Conservation (phyloP, 352 stramenopile species). For the Globisporangium sylvaticum region DNA sequence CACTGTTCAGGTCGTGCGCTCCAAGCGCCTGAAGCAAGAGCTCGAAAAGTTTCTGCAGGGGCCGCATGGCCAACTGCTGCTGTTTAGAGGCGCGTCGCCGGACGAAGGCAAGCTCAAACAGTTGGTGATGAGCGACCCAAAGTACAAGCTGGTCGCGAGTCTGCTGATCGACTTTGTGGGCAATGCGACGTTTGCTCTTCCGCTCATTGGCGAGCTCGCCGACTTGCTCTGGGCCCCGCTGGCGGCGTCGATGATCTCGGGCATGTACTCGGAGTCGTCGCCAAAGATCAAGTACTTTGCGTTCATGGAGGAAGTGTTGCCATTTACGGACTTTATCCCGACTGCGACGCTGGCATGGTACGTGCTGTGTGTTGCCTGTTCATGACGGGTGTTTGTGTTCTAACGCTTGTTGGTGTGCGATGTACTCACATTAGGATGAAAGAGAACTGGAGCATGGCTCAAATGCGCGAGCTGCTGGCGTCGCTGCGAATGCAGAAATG, state of each 20-base stretch:
- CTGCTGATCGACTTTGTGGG: constrained; percentile 90
- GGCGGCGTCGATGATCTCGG: constrained; percentile 85
- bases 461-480: constrained; percentile 27
- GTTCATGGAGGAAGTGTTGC: constrained; percentile 82
- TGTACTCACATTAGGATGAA: constrained; percentile 40
- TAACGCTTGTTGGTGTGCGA: not conserved
- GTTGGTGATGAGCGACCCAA: constrained; percentile 52
- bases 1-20: constrained; percentile 42
- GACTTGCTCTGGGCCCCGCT: constrained; percentile 92
- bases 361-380: not conserved
- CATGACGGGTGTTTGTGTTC: not conserved
- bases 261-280: constrained; percentile 87
- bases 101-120: constrained; percentile 13
- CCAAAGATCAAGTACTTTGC: constrained; percentile 87
- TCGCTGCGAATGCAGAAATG: constrained; percentile 1
- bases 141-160: constrained; percentile 56
- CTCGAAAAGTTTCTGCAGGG: constrained; percentile 43
- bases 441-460: constrained; percentile 44
- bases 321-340: constrained; percentile 95
- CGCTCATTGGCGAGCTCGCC: constrained; percentile 83
- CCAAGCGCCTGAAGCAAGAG: constrained; percentile 38
- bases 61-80: constrained; percentile 52
- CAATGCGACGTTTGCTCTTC: constrained; percentile 83
- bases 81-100: constrained; percentile 43
- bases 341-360: constrained; percentile 92